phyloP scores from a whole-genome alignment of 768 basidiomycete genomes.

The Pleurotus salmoneostramineus region DNA sequence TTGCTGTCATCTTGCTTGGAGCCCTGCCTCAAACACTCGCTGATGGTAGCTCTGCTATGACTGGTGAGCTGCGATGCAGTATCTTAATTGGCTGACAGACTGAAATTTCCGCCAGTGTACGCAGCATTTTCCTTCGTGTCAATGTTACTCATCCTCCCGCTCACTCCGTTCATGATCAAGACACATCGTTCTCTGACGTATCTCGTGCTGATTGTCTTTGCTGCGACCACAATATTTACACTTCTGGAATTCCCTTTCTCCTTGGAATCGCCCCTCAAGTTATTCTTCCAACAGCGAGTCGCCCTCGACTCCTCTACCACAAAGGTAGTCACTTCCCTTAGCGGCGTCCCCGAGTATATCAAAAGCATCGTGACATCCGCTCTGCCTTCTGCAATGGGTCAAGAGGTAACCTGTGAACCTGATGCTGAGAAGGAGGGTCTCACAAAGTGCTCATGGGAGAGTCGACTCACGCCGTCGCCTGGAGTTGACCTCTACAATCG shows the following conservation, averaged over 20 bases:
- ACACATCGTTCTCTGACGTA: conserved; percentile 27
- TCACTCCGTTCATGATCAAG: conserved; percentile 62
- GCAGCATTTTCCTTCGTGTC: conserved; percentile 37
- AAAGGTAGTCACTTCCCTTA: conserved; percentile 39
- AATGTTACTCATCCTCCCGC: conserved; percentile 50
- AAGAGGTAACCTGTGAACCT: conserved; percentile 27
- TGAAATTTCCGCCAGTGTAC: conserved; percentile 40
- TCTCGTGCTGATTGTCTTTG: conserved; percentile 33
- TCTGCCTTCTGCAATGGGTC: conserved; percentile 46
- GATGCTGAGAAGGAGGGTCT: conserved; percentile 28
- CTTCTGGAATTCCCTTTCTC: conserved; percentile 61
- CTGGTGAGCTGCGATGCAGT: conserved; percentile 36
- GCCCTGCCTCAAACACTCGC: conserved; percentile 53
- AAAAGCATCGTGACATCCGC: conserved; percentile 37
- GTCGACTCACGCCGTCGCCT: conserved; percentile 33
- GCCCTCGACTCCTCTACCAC: conserved; percentile 30
- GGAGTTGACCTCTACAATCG: conserved; percentile 14
- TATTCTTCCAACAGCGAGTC: conserved; percentile 67
- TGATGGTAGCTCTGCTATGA: conserved; percentile 52
- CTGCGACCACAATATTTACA: conserved; percentile 37
- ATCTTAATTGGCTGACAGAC: neutral
- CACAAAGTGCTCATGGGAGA: conserved; percentile 46
- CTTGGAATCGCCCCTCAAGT: conserved; percentile 54
- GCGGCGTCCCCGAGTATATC: conserved; percentile 40
- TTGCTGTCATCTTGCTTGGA: conserved; percentile 40